These are phyloP conservation scores for Globisporangium ultimum DNA, from an alignment of 352 stramenopile species.

Conservation along the genomic window DNA sequence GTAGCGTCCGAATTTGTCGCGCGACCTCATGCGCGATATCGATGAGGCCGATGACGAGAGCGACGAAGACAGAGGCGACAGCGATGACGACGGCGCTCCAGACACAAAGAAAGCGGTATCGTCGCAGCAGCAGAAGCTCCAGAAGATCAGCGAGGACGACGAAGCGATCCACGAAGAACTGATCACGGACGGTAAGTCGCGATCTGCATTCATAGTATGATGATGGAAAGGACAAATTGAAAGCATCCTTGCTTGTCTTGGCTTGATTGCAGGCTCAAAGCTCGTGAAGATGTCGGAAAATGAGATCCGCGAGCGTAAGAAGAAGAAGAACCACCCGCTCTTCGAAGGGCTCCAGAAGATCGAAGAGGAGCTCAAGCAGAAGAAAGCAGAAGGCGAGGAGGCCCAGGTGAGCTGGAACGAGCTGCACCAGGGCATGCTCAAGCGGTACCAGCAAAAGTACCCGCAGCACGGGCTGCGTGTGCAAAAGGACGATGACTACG, in stretches of 20 bases:
- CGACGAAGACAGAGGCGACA: slow-evolving; percentile 8
- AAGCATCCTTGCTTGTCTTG: neutral
- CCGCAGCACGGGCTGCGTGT: slow-evolving; percentile 54
- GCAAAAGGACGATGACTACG: slow-evolving; percentile 63
- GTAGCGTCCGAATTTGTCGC: slow-evolving; percentile 40
- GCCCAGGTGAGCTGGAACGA: slow-evolving; percentile 78
- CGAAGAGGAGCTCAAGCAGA: slow-evolving; percentile 61
- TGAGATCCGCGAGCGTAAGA: slow-evolving; percentile 20
- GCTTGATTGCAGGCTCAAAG: slow-evolving; percentile 22
- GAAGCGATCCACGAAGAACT: slow-evolving; percentile 70
- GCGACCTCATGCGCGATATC: slow-evolving; percentile 45
- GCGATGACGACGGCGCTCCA: neutral
- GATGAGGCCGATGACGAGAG: slow-evolving; percentile 37
- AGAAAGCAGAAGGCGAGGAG: slow-evolving; percentile 45
- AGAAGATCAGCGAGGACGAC: slow-evolving; percentile 22
- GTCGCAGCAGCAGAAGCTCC: neutral
- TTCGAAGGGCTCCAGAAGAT: slow-evolving; percentile 78
- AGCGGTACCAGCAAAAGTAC: slow-evolving; percentile 78
- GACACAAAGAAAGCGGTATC: neutral
- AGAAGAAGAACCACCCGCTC: slow-evolving; percentile 49
- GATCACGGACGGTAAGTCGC: slow-evolving; percentile 47
- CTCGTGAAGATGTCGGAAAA: slow-evolving; percentile 30
- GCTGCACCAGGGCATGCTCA: slow-evolving; percentile 65
- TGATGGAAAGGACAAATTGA: no score
- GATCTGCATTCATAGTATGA: neutral